Base-by-base conservation (phyloP, 306 rosid genomes). In the Pyrus communis region DNA sequence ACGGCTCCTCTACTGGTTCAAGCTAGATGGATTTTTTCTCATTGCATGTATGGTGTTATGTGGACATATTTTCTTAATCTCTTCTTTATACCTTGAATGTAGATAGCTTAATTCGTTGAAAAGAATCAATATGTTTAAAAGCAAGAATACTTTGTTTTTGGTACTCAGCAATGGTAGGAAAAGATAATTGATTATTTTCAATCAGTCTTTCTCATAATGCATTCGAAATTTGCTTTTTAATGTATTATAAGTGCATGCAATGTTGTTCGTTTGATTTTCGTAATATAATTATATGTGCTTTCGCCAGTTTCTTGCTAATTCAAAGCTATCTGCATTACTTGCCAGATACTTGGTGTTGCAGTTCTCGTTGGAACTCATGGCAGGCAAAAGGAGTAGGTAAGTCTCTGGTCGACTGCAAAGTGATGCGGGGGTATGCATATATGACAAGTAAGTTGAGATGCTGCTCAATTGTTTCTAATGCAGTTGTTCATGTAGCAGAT, bases 11-110 rank as follows among this genome's bases (percentile, higher is more conserved):
- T 62, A 64, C 58, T n/a, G 73, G 68, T 57, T 80, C 71, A 75
- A 89, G 87, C 76, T 90, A 85, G 87, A 72, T 23, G 4, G 43
- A 4, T 49, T 58, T 58, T 13, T 58, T 5, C 63, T 22, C 63
- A 22, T 58, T 14, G 66, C 33, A 25, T 60, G 66, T 60, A 60
- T 25, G 66, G 35, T 60, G 66, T 60, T 60, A 60, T 60, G 7
- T 25, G 35, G 66, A 60, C 35, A 5, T 12, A 60, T 60, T 60
- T 60, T 61, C 35, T 11, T 11, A 5, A 12, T 21, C 28, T 12
- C 35, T 13, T 61, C 19, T 61, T 8, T 13, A 28, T 27, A 33
- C 66, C 31, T 60, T 23, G 18, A 60, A 25, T 14, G 35, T 22
- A 9, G 63, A 58, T 22, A 58, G 7, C 25, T 58, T 2, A 58